Evolutionary conservation across 371 early-diverging fungal species (phyloP).

Genomic region (Rhizopus arrhizus): DNA sequence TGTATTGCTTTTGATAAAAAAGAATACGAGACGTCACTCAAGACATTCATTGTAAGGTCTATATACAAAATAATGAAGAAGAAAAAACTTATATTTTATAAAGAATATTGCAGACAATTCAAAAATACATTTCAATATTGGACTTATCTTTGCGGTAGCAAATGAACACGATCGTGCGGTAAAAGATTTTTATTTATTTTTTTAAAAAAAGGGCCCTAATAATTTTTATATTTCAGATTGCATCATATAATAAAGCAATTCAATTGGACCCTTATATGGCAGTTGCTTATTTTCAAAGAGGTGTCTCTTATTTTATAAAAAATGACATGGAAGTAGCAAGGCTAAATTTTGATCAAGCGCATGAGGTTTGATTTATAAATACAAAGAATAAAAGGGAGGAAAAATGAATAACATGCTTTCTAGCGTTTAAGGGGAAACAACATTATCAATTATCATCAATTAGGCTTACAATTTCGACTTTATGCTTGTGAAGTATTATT

Average conservation of each 20-base stretch:
- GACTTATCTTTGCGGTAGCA: constrained; percentile 74
- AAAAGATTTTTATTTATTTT: neutral
- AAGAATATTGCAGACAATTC: constrained; percentile 81
- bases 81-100: neutral
- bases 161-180: constrained; percentile 84
- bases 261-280: constrained; percentile 86
- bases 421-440: constrained; percentile 84
- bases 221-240: constrained; percentile 51
- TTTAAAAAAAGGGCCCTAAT: neutral
- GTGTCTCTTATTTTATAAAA: constrained; percentile 76
- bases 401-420: neutral
- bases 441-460: constrained; percentile 92
- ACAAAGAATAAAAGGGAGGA: neutral
- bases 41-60: constrained; percentile 45
- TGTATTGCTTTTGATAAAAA: constrained; percentile 48
- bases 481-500: constrained; percentile 87
- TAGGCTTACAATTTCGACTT: constrained; percentile 87
- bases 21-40: constrained; percentile 44
- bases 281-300: constrained; percentile 90
- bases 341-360: constrained; percentile 74
- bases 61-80: no score
- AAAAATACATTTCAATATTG: constrained; percentile 95
- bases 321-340: constrained; percentile 64
- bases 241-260: constrained; percentile 74
- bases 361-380: constrained; percentile 31